phyloP scores from a whole-genome alignment of 768 basidiomycete genomes.

The Leccinum subtestaceum region DNA sequence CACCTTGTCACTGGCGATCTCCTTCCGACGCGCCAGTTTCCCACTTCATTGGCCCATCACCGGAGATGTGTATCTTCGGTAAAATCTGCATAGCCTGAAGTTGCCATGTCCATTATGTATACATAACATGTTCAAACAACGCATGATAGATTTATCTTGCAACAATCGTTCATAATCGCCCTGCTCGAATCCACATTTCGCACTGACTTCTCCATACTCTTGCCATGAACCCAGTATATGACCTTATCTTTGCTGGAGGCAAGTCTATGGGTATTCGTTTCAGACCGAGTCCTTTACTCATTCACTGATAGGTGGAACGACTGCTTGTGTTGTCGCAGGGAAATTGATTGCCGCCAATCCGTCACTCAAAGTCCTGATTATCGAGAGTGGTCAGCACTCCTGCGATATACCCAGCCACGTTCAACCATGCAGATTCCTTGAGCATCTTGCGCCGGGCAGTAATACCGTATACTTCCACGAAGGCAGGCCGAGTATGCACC shows the following conservation, averaged over 20 bases:
- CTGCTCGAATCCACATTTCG: too few species aligned
- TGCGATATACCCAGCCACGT: constrained; percentile 44
- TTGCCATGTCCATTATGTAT: too few species aligned
- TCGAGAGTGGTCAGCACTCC: constrained; percentile 23
- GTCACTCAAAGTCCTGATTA: constrained; percentile 51
- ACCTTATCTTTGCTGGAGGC: constrained; percentile 62
- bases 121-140: too few species aligned
- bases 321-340: constrained; percentile 30
- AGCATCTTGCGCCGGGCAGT: constrained; percentile 38
- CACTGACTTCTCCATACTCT: too few species aligned
- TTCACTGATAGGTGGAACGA: constrained; percentile 35
- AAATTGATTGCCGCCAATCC: constrained; percentile 55
- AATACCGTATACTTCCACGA: constrained; percentile 45
- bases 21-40: too few species aligned
- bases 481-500: constrained; percentile 39
- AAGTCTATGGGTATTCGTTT: neutral
- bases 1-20: too few species aligned
- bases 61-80: too few species aligned
- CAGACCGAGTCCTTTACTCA: neutral
- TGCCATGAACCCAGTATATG: constrained; percentile 29
- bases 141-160: too few species aligned
- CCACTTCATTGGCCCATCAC: too few species aligned
- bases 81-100: too few species aligned
- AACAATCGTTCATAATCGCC: too few species aligned
- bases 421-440: constrained; percentile 52